Percentiles rank a stretch among this genome's conserved stretches.
These are phyloP conservation scores for Bipolaris cookei DNA, from an alignment of 2,329 filamentous ascomycete species.

Conservation along the genomic window DNA sequence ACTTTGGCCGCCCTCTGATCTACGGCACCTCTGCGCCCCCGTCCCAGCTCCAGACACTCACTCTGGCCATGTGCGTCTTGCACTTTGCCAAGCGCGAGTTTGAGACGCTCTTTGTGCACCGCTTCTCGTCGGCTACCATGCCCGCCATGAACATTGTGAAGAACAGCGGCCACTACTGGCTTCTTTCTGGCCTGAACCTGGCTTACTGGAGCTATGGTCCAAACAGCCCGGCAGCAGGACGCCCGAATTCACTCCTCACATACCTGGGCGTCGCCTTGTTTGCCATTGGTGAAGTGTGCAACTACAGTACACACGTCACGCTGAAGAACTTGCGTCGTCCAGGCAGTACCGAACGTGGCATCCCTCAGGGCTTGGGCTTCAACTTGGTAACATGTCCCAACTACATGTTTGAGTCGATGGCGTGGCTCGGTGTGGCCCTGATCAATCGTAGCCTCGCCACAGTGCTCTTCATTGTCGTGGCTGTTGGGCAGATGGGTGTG, in stretches of 20 bases:
- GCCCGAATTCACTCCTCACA: conserved; percentile 53
- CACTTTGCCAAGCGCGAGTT: conserved; percentile 96
- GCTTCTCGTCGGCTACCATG: conserved; percentile 95
- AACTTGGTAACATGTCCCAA: conserved; percentile 91
- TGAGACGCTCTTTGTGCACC: conserved; percentile 93
- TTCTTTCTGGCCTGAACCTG: conserved; percentile 77
- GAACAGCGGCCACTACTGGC: conserved; percentile 95
- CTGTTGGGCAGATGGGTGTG: conserved; percentile 76
- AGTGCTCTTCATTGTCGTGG: conserved; percentile 75
- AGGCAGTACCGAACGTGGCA: conserved; percentile 81
- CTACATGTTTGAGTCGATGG: conserved; percentile 89
- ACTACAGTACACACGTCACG: conserved; percentile 79
- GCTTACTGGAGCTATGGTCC: conserved; percentile 87
- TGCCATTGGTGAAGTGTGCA: conserved; percentile 77
- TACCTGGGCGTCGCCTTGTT: conserved; percentile 75
- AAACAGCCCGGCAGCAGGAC: conserved; percentile 67
- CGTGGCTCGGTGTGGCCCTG: conserved; percentile 84
- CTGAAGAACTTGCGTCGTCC: conserved; percentile 77
- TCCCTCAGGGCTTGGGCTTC: conserved; percentile 86
- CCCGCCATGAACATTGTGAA: conserved; percentile 88
- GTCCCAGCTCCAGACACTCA: conserved; percentile 73
- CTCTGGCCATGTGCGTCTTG: conserved; percentile 73
- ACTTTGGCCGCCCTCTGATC: conserved; percentile 72
- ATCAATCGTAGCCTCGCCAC: conserved; percentile 81
- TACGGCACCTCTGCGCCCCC: conserved; percentile 64